Evolutionary conservation across 2,329 filamentous ascomycete genomes (phyloP), one percentile per base, ranked within the genome.

Genomic region (Grosmannia penicillata): DNA sequence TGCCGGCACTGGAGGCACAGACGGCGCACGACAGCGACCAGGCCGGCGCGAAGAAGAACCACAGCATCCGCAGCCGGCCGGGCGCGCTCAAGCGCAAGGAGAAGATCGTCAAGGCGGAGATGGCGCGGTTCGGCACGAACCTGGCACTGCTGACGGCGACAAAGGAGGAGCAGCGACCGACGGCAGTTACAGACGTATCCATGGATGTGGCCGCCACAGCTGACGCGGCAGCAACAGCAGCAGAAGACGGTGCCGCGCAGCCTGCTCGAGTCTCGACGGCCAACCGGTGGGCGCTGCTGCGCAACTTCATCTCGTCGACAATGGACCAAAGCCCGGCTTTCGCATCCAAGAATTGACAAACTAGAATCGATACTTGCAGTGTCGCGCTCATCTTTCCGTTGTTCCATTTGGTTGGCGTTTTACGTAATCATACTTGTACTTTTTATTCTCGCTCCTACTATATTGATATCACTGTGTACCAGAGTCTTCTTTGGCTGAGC

Each of bases 281-380:
- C 9, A 74, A 67, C 50, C 65, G 82, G 39, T 95, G 85, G 81
- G 81, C 81, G 23, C 84, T 85, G 14, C 56, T 96, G 56, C 74
- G 87, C 49, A 76, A 68, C 9, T 93, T 89, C 53, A 93, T 95
- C 37, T 79, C 82, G 2, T 70, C 78, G 30, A 95, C 84, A 1
- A 84, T 94, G 77, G 84, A 94, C 60, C 81, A 84, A 57, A 89
- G 89, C 49, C 75, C 80, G 13, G 82, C 80, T 4, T 93, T 93
- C 53, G 56, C 65, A 29, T n/a, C n/a, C 14, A 10, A 34, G n/a
- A n/a, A n/a, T n/a, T n/a, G n/a, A n/a, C n/a, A n/a, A n/a, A n/a
- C n/a, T n/a, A n/a, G n/a, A n/a, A n/a, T n/a, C n/a, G n/a, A n/a
- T n/a, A n/a, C n/a, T n/a, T n/a, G n/a, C n/a, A n/a, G n/a, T n/a